These are phyloP conservation scores for Letharia lupina DNA, from an alignment of 495 filamentous ascomycete species.

Conservation along the genomic window DNA sequence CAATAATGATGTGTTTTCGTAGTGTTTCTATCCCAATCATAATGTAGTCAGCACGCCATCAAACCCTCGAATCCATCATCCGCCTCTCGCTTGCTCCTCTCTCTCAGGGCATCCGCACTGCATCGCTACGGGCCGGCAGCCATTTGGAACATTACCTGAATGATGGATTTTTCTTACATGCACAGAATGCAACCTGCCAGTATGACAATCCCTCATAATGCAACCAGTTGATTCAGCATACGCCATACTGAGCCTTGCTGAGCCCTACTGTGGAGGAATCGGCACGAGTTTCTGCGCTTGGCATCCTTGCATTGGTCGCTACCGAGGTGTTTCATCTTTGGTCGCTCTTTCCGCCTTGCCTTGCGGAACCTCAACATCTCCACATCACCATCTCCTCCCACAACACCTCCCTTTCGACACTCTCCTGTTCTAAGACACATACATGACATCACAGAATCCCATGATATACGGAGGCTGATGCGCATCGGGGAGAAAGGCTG, in stretches of 20 bases:
- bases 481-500: neutral
- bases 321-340: conserved; percentile 15
- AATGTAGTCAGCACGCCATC: conserved; percentile 6
- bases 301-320: conserved; percentile 13
- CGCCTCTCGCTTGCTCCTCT: neutral
- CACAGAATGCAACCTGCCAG: neutral
- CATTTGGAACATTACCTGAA: neutral
- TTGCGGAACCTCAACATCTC: conserved; percentile 8
- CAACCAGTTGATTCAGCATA: neutral
- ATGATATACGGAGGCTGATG: neutral
- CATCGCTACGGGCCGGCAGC: conserved; percentile 4
- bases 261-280: neutral
- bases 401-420: neutral
- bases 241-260: neutral
- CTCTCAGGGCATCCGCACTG: neutral
- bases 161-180: neutral
- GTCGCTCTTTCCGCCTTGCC: conserved; percentile 12
- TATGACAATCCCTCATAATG: neutral
- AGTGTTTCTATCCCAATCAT: neutral
- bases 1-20: neutral
- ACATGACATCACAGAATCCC: neutral
- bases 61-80: neutral
- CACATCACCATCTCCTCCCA: conserved; percentile 8
- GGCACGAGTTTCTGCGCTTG: neutral
- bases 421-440: neutral